Conservation (phyloP, 305 asterid genomes). For the Fraxinus velutina region DNA sequence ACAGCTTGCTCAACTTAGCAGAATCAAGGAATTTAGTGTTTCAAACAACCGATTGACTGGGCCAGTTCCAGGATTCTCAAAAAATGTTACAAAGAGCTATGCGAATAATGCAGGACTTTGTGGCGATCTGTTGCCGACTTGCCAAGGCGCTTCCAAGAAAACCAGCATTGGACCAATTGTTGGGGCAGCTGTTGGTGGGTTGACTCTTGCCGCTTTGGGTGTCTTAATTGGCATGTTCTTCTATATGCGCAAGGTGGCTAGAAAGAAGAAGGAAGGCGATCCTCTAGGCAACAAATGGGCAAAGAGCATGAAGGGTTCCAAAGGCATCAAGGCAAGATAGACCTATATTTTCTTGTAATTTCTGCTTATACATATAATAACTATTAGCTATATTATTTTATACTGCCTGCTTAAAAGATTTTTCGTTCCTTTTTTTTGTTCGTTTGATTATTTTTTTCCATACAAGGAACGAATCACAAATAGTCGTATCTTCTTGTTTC, state of each 20-base stretch:
- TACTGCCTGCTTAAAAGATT: background rate
- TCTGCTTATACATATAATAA: background rate
- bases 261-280: conserved; percentile 51
- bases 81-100: conserved; percentile 35
- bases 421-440: background rate
- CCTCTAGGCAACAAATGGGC: conserved; percentile 64
- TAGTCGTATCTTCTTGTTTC: conserved; percentile 30
- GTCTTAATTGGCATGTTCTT: conserved; percentile 35
- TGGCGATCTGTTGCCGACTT: conserved; percentile 42
- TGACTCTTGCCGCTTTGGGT: conserved; percentile 43
- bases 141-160: conserved; percentile 33
- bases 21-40: conserved; percentile 51
- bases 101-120: conserved; percentile 57
- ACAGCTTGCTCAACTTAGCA: conserved; percentile 42
- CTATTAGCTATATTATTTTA: background rate
- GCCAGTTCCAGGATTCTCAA: conserved; percentile 41
- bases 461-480: background rate
- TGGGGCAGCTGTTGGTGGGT: conserved; percentile 59
- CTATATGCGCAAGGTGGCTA: conserved; percentile 38
- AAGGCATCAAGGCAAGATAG: conserved; percentile 53
- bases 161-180: conserved; percentile 28
- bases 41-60: conserved; percentile 52
- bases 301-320: conserved; percentile 53
- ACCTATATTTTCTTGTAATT: background rate
- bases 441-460: background rate